A percentile compares a stretch with the other conserved stretches of the same genome.
These are phyloP conservation scores for Collybiopsis luxurians DNA, from an alignment of 768 basidiomycete species.

Conservation along the genomic window DNA sequence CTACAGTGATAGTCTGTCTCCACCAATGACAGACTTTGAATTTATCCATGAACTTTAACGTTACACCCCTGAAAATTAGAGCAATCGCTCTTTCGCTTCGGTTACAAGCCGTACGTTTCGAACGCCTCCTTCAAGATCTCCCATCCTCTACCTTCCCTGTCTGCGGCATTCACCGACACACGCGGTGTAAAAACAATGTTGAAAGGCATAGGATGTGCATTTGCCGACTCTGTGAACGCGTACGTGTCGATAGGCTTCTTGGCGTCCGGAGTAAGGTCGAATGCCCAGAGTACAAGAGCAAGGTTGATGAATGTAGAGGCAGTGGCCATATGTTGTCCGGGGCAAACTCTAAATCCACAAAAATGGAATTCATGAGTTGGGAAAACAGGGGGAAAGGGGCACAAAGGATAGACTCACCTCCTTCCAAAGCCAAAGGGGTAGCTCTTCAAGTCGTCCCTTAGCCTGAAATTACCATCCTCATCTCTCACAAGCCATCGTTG, in stretches of 20 bases:
- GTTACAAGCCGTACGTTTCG: neutral
- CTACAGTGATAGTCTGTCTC: no score
- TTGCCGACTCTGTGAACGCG: conserved; percentile 62
- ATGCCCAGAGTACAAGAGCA: conserved; percentile 64
- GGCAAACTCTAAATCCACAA: conserved; percentile 40
- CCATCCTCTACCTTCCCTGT: conserved; percentile 1
- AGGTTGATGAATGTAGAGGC: conserved; percentile 63
- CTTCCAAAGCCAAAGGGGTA: conserved; percentile 59
- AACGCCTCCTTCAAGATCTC: conserved; percentile 3
- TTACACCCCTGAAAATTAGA: no score
- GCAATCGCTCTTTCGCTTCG: no score
- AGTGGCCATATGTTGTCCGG: conserved; percentile 58
- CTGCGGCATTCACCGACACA: neutral
- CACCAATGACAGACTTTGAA: no score
- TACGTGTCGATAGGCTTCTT: conserved; percentile 54
- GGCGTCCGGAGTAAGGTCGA: conserved; percentile 51
- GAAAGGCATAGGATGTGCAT: conserved; percentile 64
- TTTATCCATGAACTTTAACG: no score
- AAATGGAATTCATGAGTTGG: neutral
- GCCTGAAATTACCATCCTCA: conserved; percentile 39
- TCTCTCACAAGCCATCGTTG: conserved; percentile 52
- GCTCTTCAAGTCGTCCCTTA: conserved; percentile 50
- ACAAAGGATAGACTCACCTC: conserved; percentile 25
- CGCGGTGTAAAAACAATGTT: conserved; percentile 34
- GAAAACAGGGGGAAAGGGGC: no score